Conservation (phyloP, 2,329 filamentous ascomycete species). For the Exophiala oligosperma region DNA sequence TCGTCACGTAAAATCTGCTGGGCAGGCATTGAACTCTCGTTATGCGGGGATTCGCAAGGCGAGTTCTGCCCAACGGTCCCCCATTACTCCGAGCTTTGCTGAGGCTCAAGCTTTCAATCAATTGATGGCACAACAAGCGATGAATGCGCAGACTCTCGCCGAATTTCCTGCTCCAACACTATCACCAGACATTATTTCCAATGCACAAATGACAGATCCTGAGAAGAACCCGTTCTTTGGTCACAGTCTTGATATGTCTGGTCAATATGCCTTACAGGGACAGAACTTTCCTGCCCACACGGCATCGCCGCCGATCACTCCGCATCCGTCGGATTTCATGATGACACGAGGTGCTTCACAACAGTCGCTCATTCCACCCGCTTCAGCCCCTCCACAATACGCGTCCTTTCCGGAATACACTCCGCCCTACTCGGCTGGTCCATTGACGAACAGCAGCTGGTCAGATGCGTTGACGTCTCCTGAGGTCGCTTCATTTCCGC, state of each 20-base stretch:
- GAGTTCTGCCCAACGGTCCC: constrained; percentile 48
- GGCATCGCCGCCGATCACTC: constrained; percentile 47
- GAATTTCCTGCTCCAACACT: constrained; percentile 20
- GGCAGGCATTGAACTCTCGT: constrained; percentile 43
- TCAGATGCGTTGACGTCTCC: constrained; percentile 44
- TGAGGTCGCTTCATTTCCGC: constrained; percentile 38
- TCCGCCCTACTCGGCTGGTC: constrained; percentile 37
- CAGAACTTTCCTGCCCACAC: constrained; percentile 27
- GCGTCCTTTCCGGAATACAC: constrained; percentile 44
- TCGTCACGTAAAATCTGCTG: constrained; percentile 46
- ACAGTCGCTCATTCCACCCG: constrained; percentile 38
- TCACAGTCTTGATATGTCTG: constrained; percentile 14
- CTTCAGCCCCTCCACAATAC: constrained; percentile 46
- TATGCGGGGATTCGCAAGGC: constrained; percentile 50
- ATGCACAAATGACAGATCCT: constrained; percentile 10
- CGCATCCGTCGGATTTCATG: constrained; percentile 40
- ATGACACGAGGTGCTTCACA: constrained; percentile 28
- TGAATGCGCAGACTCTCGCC: constrained; percentile 10
- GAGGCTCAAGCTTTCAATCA: constrained; percentile 40
- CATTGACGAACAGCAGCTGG: constrained; percentile 44
- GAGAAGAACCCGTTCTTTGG: constrained; percentile 29
- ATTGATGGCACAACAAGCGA: constrained; percentile 27
- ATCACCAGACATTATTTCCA: constrained; percentile 17
- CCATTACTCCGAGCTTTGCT: constrained; percentile 46
- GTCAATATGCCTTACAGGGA: constrained; percentile 12